Percentiles rank a stretch among this genome's conserved stretches.
phyloP scores from a whole-genome alignment of 306 rosid species.

The Cucurbita moschata region DNA sequence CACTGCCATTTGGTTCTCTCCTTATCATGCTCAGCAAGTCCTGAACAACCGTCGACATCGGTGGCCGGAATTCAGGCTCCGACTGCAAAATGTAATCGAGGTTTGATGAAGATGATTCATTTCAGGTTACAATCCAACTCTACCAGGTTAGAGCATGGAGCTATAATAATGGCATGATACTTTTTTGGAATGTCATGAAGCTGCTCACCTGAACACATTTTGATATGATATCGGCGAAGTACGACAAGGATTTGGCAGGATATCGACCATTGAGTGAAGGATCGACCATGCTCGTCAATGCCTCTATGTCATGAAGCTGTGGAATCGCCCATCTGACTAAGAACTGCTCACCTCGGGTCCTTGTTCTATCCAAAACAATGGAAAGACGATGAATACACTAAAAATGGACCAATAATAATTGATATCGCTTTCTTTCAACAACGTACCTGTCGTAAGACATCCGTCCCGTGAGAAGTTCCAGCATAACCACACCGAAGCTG shows the following conservation, averaged over 20 bases:
- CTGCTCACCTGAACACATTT: conserved; percentile 73
- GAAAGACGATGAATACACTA: neutral
- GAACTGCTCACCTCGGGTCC: conserved; percentile 69
- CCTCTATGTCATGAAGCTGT: conserved; percentile 91
- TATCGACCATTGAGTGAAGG: conserved; percentile 58
- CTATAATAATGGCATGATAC: neutral
- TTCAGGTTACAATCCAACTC: neutral
- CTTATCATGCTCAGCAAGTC: conserved; percentile 70
- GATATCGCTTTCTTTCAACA: neutral
- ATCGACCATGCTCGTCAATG: conserved; percentile 89
- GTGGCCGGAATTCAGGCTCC: conserved; percentile 87
- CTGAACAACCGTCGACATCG: conserved; percentile 81
- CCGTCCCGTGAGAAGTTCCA: conserved; percentile 88
- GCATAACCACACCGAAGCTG: conserved; percentile 94
- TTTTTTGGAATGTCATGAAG: neutral
- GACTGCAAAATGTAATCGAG: conserved; percentile 34
- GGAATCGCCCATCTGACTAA: conserved; percentile 88
- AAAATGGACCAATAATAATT: neutral
- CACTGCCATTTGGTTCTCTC: conserved; percentile 44
- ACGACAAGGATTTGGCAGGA: conserved; percentile 78
- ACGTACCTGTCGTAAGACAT: conserved; percentile 72
- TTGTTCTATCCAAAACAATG: conserved; percentile 25
- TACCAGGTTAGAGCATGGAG: neutral
- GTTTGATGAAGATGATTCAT: conserved; percentile 4
- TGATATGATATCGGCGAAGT: conserved; percentile 78